Conservation (phyloP, 2,329 filamentous ascomycete species). For the Sporothrix curviconia region DNA sequence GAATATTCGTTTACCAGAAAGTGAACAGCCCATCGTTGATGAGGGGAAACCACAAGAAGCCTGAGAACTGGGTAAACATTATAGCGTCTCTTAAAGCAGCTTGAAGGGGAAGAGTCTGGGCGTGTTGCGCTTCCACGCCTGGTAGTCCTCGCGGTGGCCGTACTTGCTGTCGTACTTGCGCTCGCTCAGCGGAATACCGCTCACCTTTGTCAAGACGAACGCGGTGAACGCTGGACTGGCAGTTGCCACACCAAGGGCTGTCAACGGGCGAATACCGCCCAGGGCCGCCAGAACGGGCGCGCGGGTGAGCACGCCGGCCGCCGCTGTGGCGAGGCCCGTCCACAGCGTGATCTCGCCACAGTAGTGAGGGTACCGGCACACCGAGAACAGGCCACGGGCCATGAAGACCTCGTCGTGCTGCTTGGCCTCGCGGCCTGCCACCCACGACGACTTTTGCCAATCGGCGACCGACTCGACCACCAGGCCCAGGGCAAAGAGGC, state of each 20-base stretch:
- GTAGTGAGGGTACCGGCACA: conserved; percentile 61
- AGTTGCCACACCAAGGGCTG: conserved; percentile 40
- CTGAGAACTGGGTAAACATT: too few relatives aligned
- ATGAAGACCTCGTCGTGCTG: conserved; percentile 61
- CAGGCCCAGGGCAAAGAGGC: conserved; percentile 53
- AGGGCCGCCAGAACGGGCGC: conserved; percentile 51
- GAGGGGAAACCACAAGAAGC: too few relatives aligned
- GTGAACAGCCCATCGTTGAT: too few relatives aligned
- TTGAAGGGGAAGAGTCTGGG: conserved; percentile 60
- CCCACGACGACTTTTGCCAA: conserved; percentile 57
- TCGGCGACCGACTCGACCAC: conserved; percentile 57
- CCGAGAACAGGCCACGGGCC: conserved; percentile 55
- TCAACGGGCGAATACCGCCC: conserved; percentile 26
- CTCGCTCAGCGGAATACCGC: conserved; percentile 60
- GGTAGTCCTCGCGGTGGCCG: conserved; percentile 58
- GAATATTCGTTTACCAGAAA: too few relatives aligned
- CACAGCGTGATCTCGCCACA: conserved; percentile 66
- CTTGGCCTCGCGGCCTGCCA: conserved; percentile 55
- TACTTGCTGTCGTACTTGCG: conserved; percentile 61
- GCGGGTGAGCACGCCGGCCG: conserved; percentile 49
- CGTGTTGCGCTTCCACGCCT: conserved; percentile 61
- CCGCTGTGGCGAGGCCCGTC: conserved; percentile 57
- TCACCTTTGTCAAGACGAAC: conserved; percentile 57
- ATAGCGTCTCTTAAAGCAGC: conserved; percentile 34
- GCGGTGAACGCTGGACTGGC: conserved; percentile 59